Base-by-base conservation (phyloP, 495 filamentous ascomycete species). In the Lineolata rhizophorae region DNA sequence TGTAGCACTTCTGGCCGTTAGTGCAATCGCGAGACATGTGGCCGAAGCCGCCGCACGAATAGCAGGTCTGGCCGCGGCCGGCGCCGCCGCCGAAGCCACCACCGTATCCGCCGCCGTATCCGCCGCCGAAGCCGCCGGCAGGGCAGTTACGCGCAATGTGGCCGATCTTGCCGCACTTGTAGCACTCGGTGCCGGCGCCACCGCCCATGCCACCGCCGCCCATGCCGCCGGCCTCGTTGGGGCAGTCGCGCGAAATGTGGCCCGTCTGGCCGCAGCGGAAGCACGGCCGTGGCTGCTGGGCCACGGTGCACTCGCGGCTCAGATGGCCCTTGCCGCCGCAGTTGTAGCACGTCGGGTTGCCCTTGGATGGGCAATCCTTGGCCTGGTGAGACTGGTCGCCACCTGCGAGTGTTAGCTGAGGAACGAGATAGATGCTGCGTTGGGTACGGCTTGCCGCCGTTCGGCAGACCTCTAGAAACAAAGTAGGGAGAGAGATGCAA, bases 1-100 rank as follows among this genome's bases (percentile, higher is more conserved):
- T 95, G 72, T 97, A 97, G 72, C 87, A 97, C 65, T 95, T 95
- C 63, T 84, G 83, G 35, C 87, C 87, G 48, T 95, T 87, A 29
- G 90, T 93, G 59, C 87, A 97, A 56, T 95, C 87, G 42, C 84
- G 74, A 46, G 78, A 83, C 74, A 94, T 81, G 61, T 97, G 87
- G 41, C 87, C 90, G 50, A 77, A 82, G 29, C 87, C 87, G 47
- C 87, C 85, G 56, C 85, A 94, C 27, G 83, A 87, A 63, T 92
- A 94, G 68, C 84, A 92, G 36, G 81, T 91, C 57, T 83, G 78
- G 39, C 65, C 56, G 31, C 53, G 52, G 34, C 55, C 57, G 31
- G 58, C 57, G 34, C 59, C 63, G 41, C 62, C 61, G 37, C 55
- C 53, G 32, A 55, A 54, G 37, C 53, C 55, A 29, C 53, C 52